phyloP scores from a whole-genome alignment of 2,329 filamentous ascomycete species.

The Penicillium sp. region DNA sequence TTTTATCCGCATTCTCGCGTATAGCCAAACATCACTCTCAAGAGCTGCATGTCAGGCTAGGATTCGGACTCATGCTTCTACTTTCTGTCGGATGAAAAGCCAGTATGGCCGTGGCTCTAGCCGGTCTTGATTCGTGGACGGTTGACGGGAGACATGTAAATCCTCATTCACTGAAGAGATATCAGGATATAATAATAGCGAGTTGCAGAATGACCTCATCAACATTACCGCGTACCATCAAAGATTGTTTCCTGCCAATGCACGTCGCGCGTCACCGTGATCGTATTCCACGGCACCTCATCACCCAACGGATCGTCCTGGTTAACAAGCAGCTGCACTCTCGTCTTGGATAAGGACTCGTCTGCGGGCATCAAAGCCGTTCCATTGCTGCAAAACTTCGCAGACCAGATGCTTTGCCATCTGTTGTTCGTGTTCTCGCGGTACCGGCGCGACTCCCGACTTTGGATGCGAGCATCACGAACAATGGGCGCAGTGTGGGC shows the following conservation, averaged over 20 bases:
- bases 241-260: constrained; percentile 14
- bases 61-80: background rate
- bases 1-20: background rate
- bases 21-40: background rate
- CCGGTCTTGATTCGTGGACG: background rate
- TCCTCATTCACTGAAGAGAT: background rate
- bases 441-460: background rate
- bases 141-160: background rate
- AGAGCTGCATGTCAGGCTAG: background rate
- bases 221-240: background rate
- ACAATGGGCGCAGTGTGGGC: constrained; percentile 18
- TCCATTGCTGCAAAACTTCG: background rate
- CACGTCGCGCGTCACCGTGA: constrained; percentile 12
- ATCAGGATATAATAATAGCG: background rate
- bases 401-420: background rate
- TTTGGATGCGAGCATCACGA: constrained; percentile 5
- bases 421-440: background rate
- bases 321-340: constrained; percentile 2
- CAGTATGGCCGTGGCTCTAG: background rate
- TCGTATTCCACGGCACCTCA: constrained; percentile 14
- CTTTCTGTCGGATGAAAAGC: background rate
- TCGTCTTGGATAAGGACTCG: constrained; percentile 4
- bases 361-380: constrained; percentile 3
- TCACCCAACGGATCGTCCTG: constrained; percentile 6
- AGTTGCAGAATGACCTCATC: background rate